Evolutionary conservation across 176 grass and related monocot species (phyloP), one percentile per base, ranked within the genome.

Genomic region (Hsuehochloa calcarea): DNA sequence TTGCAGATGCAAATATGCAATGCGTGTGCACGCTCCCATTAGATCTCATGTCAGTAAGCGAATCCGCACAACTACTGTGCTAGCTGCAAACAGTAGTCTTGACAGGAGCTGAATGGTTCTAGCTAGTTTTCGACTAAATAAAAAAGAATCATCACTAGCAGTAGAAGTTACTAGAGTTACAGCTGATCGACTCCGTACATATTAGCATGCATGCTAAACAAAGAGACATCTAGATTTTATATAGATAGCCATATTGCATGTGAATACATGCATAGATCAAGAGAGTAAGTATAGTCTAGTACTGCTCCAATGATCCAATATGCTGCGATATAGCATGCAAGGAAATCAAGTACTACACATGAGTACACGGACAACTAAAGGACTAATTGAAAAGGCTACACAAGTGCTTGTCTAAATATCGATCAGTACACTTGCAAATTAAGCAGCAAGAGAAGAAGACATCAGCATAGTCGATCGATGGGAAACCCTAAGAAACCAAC

Each of bases 381-480:
- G 59, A 16, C 41, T 37, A 74, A 25, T 37, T 63, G 26, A 65
- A 5, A 40, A 49, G 26, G 38, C 8, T 77, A 77, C 88, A 87
- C 88, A 87, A 79, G 84, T 87, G 80, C 60, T 59, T 52, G 49
- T 74, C 74, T 41, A 79, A 87, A 90, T 74, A 49, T 35, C 67
- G 78, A 80, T 68, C 46, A 65, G 27, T 16, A 74, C 80, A 83
- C 89, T 87, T 74, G 80, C 59, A 80, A 67, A 78, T 9, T 26
- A 26, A 10, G 25, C 20, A 80, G 38, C 37, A 68, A 34, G 26
- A 47, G 68, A 60, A 82, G 56, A 41, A 12, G 58, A 60, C 58
- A 4, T 27, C 0, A 47, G 3, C 4, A 65, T 8, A 29, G 58
- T 74, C 44, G 58, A 55, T 44, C 17, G 72, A 61, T 50, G 20